phyloP scores from a whole-genome alignment of 2,329 filamentous ascomycete genomes.

The Penicillium palitans region DNA sequence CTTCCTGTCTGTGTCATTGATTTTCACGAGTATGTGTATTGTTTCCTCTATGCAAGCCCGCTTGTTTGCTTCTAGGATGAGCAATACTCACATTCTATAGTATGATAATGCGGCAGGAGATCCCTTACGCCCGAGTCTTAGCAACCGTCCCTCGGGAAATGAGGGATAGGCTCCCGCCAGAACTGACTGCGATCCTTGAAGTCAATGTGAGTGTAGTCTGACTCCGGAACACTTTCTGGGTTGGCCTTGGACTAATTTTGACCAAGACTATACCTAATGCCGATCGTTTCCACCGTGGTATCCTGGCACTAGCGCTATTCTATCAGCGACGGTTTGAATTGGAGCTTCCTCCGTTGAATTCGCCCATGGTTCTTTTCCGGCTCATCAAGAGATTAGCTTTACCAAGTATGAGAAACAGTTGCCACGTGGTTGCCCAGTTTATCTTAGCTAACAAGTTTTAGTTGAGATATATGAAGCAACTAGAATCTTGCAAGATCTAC shows the following conservation, averaged over 20 bases:
- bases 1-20: slow-evolving; percentile 76
- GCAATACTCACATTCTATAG: slow-evolving; percentile 18
- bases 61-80: neutral
- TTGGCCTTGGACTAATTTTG: neutral
- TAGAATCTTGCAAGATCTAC: slow-evolving; percentile 55
- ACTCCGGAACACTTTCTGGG: neutral
- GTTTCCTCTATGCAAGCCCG: neutral
- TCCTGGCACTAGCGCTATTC: slow-evolving; percentile 62
- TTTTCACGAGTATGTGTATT: slow-evolving; percentile 52
- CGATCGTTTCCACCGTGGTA: slow-evolving; percentile 63
- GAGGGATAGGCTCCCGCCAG: slow-evolving; percentile 45
- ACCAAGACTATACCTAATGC: slow-evolving; percentile 44
- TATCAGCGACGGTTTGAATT: slow-evolving; percentile 70
- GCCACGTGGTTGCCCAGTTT: neutral
- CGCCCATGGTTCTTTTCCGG: slow-evolving; percentile 65
- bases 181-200: slow-evolving; percentile 44
- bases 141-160: slow-evolving; percentile 47
- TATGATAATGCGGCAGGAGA: slow-evolving; percentile 63
- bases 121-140: slow-evolving; percentile 69
- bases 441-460: slow-evolving; percentile 18
- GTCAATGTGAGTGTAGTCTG: slow-evolving; percentile 33
- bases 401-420: slow-evolving; percentile 59
- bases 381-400: slow-evolving; percentile 71
- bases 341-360: slow-evolving; percentile 70
- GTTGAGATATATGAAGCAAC: slow-evolving; percentile 53